Base-by-base conservation (phyloP, 148 eudicot species). In the Fallopia convolvulus region DNA sequence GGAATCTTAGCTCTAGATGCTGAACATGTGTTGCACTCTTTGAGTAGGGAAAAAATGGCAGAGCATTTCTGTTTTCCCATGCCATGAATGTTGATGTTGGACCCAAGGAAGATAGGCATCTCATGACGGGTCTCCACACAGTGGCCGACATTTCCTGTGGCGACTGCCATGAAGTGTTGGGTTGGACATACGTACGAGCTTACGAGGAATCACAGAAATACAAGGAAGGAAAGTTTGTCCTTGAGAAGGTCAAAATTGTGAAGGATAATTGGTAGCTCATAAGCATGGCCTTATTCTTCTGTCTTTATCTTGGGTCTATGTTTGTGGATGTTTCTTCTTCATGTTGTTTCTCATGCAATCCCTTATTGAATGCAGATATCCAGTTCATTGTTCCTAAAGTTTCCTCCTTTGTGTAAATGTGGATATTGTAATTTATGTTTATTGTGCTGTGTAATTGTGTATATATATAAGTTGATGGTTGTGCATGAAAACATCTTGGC, bases 101-200 rank as follows among this genome's bases (percentile, higher is more conserved):
- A n/a, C 86, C 93, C 6, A 88, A 83, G 82, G 97, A 92, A 77
- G 97, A 92, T 78, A 85, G 95, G 78, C 86, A 85, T 26, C 93
- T 92, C 72, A 79, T 89, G 90, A 92, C 95, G 30, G 97, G 97
- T 70, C 91, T 92, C 53, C 93, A 92, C 81, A 90, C 90, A 11
- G 93, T 90, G 61, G 93, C 93, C n/a, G 97, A 92, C 85, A 85
- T 90, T 72, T 79, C 78, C 49, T 92, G 97, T 72, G 33, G 76
- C n/a, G 97, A 92, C 61, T 92, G 95, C 75, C 84, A 55, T 17
- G 88, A 90, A 78, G 89, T 90, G 21, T 79, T 92, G 61, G 97
- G 97, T 41, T 92, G 97, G 97, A 92, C 88, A 80, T 92, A 92
- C 50, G 89, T 83, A 75, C 82, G 92, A 75, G 95, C 95, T 68